phyloP scores from a whole-genome alignment of 176 grass and related monocot genomes.

The Aechmea fasciata region DNA sequence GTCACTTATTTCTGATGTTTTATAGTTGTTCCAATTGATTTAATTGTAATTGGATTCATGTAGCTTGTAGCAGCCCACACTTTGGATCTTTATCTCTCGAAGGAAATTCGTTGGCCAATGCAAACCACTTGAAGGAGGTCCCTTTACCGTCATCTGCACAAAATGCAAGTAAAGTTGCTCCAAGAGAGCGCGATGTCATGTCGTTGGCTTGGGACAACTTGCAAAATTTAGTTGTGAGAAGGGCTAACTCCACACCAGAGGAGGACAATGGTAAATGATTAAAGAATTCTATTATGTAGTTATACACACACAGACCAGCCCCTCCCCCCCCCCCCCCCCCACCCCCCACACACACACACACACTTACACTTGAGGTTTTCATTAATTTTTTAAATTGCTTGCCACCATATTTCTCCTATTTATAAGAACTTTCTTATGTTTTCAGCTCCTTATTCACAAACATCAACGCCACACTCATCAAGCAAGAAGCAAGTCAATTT shows the following conservation, averaged over 20 bases:
- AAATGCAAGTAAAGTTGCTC: background rate
- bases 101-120: background rate
- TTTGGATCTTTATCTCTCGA: background rate
- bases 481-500: conserved; percentile 5
- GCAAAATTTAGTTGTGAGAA: background rate
- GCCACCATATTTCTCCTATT: too few relatives aligned
- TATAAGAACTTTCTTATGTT: background rate
- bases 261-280: background rate
- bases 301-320: background rate
- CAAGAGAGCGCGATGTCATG: background rate
- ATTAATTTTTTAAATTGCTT: background rate
- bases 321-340: too few relatives aligned
- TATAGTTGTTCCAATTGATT: background rate
- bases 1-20: background rate
- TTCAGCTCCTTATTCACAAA: background rate
- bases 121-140: background rate
- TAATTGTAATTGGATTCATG: conserved; percentile 2
- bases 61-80: conserved; percentile 14
- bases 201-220: too few relatives aligned
- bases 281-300: too few relatives aligned
- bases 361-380: background rate
- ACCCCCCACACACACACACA: background rate
- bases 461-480: conserved; percentile 9
- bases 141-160: background rate
- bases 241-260: background rate